phyloP scores from a whole-genome alignment of 2,329 filamentous ascomycete genomes.

The Pseudopithomyces chartarum region DNA sequence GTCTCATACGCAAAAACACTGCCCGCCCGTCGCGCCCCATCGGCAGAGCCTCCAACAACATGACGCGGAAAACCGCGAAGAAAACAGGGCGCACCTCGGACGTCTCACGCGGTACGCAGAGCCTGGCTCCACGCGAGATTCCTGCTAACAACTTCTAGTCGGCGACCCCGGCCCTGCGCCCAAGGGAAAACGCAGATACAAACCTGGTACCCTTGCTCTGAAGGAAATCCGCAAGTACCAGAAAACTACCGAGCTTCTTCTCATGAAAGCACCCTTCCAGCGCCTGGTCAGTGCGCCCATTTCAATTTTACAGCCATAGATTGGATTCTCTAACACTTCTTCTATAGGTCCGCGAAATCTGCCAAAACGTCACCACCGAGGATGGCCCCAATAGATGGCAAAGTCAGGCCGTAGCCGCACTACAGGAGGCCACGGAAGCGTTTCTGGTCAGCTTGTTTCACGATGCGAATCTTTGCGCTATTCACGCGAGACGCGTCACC shows the following conservation, averaged over 20 bases:
- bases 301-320: conserved; percentile 65
- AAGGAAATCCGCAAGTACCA: conserved; percentile 99
- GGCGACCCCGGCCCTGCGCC: conserved; percentile 42
- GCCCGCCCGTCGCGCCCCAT: conserved; percentile 36
- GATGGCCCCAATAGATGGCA: conserved; percentile 78
- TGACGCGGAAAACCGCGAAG: neutral
- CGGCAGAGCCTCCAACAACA: conserved; percentile 23
- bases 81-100: neutral
- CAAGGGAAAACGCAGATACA: conserved; percentile 48
- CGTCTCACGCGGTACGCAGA: neutral
- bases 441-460: conserved; percentile 98
- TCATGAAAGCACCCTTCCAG: conserved; percentile 98
- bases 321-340: conserved; percentile 59
- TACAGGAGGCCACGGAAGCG: conserved; percentile 98
- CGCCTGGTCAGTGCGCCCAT: conserved; percentile 66
- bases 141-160: conserved; percentile 19
- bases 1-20: conserved; percentile 31
- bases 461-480: conserved; percentile 97
- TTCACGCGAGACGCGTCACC: conserved; percentile 99
- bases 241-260: conserved; percentile 93
- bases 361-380: conserved; percentile 65
- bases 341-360: conserved; percentile 69
- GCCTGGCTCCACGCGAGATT: neutral
- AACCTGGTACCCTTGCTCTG: conserved; percentile 83
- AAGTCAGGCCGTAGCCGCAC: conserved; percentile 93